Base-by-base conservation (phyloP, 192 early-diverging fungal genomes). In the Coemansia sp. region DNA sequence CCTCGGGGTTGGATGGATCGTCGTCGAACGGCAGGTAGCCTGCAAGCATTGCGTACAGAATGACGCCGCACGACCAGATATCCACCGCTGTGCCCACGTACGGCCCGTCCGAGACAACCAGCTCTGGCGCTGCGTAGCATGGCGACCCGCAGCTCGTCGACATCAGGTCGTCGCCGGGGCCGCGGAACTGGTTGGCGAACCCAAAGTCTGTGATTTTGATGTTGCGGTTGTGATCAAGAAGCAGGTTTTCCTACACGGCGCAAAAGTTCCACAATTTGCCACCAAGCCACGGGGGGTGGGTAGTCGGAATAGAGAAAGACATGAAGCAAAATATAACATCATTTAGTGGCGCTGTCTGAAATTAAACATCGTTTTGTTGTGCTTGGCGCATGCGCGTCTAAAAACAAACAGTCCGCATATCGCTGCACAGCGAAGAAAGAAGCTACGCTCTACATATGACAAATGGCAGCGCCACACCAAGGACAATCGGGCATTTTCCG, bases 151-250 rank as follows among this genome's bases (percentile, higher is more conserved):
- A 99, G 38, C 91, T 93, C 8, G 98, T 99, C 6, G 91, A 84
- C 88, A 99, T 90, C 60, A 98, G 78, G 73, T 93, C 91, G 75
- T 88, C 87, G 68, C 85, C 81, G 1, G 91, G 84, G 12, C 85
- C 85, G 18, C 86, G 79, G 52, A 93, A 92, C 83, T 93, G 90
- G 67, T 95, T 97, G 18, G 97, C 96, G 81, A 99, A 99, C 14
- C 97, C 97, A 90, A 99, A 99, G 75, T 99, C 97, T 9, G 97
- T 96, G 77, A 99, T 98, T 65, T 96, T 91, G 53, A 99, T 89
- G 69, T 97, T 95, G 55, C 93, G 86, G 69, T 95, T 86, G 57
- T 87, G 86, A 85, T 99, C 97, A 72, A 99, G 75, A 49, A 99
- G 82, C 68, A 99, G 72, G 63, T 99, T 99, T 83, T 99, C 96